Percentiles rank a stretch among this genome's conserved stretches.
Conservation (phyloP, 768 basidiomycete species). For the Leccinum broughii region DNA sequence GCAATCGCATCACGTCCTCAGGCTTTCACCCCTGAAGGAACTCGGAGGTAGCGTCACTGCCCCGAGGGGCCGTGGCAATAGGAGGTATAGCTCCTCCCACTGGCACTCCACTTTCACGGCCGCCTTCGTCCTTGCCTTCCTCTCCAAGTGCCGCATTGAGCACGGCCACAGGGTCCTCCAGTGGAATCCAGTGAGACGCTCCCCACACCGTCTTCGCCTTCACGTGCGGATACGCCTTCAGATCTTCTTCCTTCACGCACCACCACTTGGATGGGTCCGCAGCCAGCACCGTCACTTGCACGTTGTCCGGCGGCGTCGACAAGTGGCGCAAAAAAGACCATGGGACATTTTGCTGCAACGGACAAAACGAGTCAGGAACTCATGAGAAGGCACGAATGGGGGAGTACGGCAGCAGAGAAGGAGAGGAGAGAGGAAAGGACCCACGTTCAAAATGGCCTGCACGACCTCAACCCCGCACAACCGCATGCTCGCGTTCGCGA, state of each 20-base stretch:
- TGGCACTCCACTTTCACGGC: no score
- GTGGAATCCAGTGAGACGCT: slow-evolving; percentile 13
- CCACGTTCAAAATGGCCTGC: slow-evolving; percentile 14
- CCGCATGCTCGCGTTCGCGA: neutral
- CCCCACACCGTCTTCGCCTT: slow-evolving; percentile 8
- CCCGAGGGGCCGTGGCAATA: no score
- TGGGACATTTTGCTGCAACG: slow-evolving; percentile 19
- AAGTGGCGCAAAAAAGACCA: slow-evolving; percentile 22
- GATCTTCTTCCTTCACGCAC: neutral
- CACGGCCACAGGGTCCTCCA: slow-evolving; percentile 18
- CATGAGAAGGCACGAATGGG: neutral
- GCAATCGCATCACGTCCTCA: no score
- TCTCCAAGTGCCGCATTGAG: slow-evolving; percentile 16
- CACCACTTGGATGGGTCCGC: slow-evolving; percentile 13
- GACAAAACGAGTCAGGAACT: neutral
- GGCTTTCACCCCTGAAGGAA: no score
- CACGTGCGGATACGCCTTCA: slow-evolving; percentile 11
- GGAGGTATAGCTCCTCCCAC: no score
- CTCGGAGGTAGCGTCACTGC: no score
- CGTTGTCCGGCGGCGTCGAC: slow-evolving; percentile 3
- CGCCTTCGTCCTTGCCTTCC: no score
- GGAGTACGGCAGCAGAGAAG: neutral
- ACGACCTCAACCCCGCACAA: slow-evolving; percentile 12
- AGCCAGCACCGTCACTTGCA: slow-evolving; percentile 10
- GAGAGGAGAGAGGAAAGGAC: neutral